A percentile compares a stretch with the other conserved stretches of the same genome.
Conservation (phyloP, 1,284 basidiomycete species). For the Cutaneotrichosporon mucoides region DNA sequence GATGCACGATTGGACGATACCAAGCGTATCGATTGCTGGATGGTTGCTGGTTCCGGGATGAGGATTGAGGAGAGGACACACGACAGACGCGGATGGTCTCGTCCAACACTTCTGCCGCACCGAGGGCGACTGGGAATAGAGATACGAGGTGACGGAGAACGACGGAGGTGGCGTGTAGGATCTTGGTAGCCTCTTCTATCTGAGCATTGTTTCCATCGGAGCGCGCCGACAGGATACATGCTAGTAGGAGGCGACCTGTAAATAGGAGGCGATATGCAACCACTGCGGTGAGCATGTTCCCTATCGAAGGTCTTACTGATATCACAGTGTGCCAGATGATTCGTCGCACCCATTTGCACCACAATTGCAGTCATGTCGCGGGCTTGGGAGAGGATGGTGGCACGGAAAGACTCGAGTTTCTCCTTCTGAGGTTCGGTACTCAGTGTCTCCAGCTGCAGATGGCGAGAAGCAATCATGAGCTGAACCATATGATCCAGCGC, state of each 20-base stretch:
- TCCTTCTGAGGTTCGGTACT: background rate
- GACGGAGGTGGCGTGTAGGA: constrained; percentile 13
- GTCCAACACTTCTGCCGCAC: constrained; percentile 19
- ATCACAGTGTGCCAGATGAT: constrained; percentile 10
- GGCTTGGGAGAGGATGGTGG: constrained; percentile 2
- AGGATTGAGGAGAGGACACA: background rate
- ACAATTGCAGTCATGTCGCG: constrained; percentile 10
- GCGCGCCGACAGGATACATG: constrained; percentile 15
- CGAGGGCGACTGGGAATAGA: constrained; percentile 16
- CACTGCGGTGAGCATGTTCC: constrained; percentile 1
- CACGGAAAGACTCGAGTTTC: background rate
- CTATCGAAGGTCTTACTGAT: constrained; percentile 1
- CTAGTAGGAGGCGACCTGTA: constrained; percentile 15
- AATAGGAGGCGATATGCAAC: constrained; percentile 16
- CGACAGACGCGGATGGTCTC: constrained; percentile 19
- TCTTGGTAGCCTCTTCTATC: constrained; percentile 11
- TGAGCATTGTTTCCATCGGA: constrained; percentile 8
- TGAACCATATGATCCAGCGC: constrained; percentile 14
- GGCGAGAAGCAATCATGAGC: constrained; percentile 10
- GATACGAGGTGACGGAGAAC: constrained; percentile 16
- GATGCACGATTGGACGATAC: constrained; percentile 13
- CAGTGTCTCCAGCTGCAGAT: constrained; percentile 15
- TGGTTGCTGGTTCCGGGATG: background rate
- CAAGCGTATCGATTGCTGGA: constrained; percentile 8
- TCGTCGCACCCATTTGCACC: constrained; percentile 9